Evolutionary conservation across 305 asterid genomes (phyloP).

Genomic region (Fraxinus floribunda): DNA sequence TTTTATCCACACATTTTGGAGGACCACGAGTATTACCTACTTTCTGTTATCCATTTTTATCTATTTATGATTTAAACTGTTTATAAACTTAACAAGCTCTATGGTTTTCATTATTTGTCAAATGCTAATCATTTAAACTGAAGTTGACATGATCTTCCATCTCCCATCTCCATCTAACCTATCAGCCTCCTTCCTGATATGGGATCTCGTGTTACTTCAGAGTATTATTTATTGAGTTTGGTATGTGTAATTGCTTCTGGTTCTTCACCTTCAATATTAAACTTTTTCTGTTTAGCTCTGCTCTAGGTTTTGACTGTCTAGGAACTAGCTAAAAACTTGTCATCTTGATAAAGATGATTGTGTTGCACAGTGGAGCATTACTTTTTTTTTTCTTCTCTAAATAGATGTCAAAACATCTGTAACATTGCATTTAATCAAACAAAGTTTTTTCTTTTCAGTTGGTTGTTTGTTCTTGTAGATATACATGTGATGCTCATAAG

Average conservation of each 20-base stretch:
- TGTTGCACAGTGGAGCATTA: neutral
- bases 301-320: neutral
- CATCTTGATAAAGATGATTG: neutral
- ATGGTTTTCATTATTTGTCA: neutral
- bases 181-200: neutral
- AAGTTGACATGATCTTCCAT: neutral
- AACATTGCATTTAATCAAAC: neutral
- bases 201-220: neutral
- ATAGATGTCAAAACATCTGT: neutral
- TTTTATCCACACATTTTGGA: no score
- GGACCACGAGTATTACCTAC: no score
- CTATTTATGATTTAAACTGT: neutral
- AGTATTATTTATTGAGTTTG: neutral
- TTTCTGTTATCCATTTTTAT: no score
- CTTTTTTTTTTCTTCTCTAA: neutral
- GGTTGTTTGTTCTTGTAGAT: neutral
- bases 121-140: neutral
- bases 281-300: neutral
- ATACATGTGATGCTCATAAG: neutral
- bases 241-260: neutral
- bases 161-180: neutral
- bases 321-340: neutral
- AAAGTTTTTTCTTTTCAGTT: neutral
- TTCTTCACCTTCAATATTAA: neutral
- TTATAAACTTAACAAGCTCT: neutral